phyloP scores from a whole-genome alignment of 441 rosid genomes.

The Corymbia calophylla region DNA sequence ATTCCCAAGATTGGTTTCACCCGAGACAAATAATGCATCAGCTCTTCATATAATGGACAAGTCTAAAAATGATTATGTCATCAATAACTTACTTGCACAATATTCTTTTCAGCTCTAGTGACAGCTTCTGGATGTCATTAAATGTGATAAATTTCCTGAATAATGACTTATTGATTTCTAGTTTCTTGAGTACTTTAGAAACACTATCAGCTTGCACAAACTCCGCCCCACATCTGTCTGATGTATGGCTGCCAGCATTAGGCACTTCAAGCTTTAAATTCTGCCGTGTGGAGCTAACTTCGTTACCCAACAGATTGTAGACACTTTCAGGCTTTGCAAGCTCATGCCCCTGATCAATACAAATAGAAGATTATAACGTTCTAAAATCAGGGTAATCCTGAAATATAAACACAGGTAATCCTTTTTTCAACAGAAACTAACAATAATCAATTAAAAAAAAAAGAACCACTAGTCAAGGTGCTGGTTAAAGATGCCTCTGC shows the following conservation, averaged over 20 bases:
- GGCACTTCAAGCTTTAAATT: conserved; percentile 19
- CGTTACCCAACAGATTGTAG: conserved; percentile 41
- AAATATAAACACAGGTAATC: background rate
- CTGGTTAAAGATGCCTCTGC: background rate
- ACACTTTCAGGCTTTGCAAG: conserved; percentile 46
- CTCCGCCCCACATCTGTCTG: conserved; percentile 30
- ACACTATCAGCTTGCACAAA: conserved; percentile 20
- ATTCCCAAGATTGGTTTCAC: background rate
- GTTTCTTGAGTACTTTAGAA: conserved; percentile 23
- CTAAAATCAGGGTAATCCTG: background rate
- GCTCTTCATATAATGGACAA: background rate
- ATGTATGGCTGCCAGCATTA: conserved; percentile 5
- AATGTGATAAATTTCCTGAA: conserved; percentile 28
- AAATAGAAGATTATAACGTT: background rate
- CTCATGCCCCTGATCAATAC: conserved; percentile 39
- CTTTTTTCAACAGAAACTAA: background rate
- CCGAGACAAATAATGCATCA: background rate
- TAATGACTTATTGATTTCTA: conserved; percentile 22
- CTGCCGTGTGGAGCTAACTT: conserved; percentile 17
- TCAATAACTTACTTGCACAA: conserved; percentile 54
- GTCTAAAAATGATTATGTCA: background rate
- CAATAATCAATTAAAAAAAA: background rate
- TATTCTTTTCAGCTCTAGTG: conserved; percentile 38
- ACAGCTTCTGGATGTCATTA: conserved; percentile 46
- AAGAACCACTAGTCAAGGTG: background rate